Evolutionary conservation across 768 basidiomycete genomes (phyloP).

Genomic region (Antrodiella citrinella): DNA sequence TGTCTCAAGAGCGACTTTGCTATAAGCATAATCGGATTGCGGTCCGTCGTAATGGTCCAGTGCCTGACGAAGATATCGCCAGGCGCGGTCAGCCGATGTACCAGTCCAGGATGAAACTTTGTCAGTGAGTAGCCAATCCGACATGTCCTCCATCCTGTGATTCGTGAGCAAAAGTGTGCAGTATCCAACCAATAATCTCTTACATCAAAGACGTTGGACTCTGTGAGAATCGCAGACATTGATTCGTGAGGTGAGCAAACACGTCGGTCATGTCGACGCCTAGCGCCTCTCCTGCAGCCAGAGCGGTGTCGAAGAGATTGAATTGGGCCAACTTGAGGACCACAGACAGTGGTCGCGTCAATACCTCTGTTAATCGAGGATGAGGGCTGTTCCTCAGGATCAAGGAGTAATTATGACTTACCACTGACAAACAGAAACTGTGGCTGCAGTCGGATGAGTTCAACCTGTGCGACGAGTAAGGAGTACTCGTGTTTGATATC

Average conservation of each 20-base stretch:
- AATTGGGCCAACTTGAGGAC: conserved; percentile 72
- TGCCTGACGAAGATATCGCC: conserved; percentile 80
- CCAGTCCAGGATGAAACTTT: conserved; percentile 81
- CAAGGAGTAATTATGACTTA: conserved; percentile 26
- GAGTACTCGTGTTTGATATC: conserved; percentile 78
- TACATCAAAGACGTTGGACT: conserved; percentile 55
- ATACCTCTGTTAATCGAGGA: conserved; percentile 32
- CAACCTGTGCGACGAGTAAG: conserved; percentile 68
- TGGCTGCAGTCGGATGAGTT: conserved; percentile 64
- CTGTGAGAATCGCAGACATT: conserved; percentile 71
- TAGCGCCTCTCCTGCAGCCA: conserved; percentile 66
- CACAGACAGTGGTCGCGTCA: conserved; percentile 44
- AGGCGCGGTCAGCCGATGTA: conserved; percentile 68
- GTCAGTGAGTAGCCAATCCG: conserved; percentile 80
- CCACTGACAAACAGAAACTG: conserved; percentile 55
- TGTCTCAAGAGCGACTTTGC: conserved; percentile 68
- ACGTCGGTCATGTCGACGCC: conserved; percentile 83
- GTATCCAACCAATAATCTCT: conserved; percentile 15
- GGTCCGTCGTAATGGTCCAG: conserved; percentile 70
- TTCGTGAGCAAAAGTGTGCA: too few relatives aligned
- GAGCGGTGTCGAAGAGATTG: conserved; percentile 72
- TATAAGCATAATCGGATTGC: conserved; percentile 68
- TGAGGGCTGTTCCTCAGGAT: conserved; percentile 4
- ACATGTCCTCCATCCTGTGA: conserved; percentile 58
- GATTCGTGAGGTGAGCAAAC: conserved; percentile 67